Conservation (phyloP, 768 basidiomycete species). For the Phylloporus sp. region DNA sequence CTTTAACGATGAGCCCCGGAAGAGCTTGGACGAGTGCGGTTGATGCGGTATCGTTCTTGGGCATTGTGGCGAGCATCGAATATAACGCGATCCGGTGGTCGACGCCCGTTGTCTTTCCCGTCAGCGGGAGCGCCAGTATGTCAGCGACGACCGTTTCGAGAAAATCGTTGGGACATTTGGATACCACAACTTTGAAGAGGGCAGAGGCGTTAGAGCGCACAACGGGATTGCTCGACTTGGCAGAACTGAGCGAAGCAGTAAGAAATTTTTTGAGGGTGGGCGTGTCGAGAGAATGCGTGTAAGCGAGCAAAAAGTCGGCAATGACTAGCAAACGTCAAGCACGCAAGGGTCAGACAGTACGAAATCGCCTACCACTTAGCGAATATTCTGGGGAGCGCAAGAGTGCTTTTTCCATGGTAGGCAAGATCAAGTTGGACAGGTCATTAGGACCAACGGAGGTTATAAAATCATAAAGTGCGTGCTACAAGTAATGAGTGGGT, state of each 20-base stretch:
- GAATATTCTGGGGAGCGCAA: constrained; percentile 79
- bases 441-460: constrained; percentile 49
- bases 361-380: constrained; percentile 48
- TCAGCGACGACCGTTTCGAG: constrained; percentile 54
- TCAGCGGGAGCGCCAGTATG: constrained; percentile 66
- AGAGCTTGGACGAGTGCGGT: constrained; percentile 38
- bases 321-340: constrained; percentile 39
- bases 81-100: constrained; percentile 84
- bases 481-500: constrained; percentile 30
- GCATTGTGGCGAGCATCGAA: constrained; percentile 62
- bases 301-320: constrained; percentile 54
- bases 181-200: constrained; percentile 52
- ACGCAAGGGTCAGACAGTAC: neutral
- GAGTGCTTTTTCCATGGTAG: constrained; percentile 75
- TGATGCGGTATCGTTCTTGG: constrained; percentile 48
- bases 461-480: constrained; percentile 62
- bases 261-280: constrained; percentile 53
- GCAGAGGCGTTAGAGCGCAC: constrained; percentile 54
- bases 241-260: constrained; percentile 55
- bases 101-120: constrained; percentile 81
- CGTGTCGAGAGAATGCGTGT: constrained; percentile 45
- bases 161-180: constrained; percentile 35
- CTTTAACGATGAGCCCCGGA: constrained; percentile 57
- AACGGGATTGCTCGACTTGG: constrained; percentile 68
- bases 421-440: constrained; percentile 53